Conservation (phyloP, 257 asterid species). For the Solanum tarijense region DNA sequence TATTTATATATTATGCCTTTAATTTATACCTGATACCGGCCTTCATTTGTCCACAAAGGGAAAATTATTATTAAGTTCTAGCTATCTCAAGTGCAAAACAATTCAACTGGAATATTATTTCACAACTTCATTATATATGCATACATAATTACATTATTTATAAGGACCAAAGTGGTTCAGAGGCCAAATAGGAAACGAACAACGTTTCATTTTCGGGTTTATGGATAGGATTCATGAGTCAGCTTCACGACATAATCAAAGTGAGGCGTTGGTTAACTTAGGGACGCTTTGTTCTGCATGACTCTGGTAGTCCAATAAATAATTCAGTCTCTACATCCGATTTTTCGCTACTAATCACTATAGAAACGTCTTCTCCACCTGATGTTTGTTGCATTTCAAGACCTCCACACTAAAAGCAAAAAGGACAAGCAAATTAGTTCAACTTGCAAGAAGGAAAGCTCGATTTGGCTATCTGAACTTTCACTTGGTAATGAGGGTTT, state of each 20-base stretch:
- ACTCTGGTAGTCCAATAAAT: slow-evolving; percentile 67
- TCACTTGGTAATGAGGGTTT: not conserved
- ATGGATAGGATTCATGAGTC: not conserved
- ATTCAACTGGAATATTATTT: not conserved
- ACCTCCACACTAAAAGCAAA: slow-evolving; percentile 32
- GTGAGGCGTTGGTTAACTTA: not conserved
- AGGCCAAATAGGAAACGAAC: not conserved
- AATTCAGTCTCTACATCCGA: slow-evolving; percentile 79
- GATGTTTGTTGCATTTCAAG: slow-evolving; percentile 10
- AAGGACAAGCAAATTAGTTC: not conserved
- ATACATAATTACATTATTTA: not conserved
- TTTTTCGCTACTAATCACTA: slow-evolving; percentile 42
- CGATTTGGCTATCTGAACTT: not conserved
- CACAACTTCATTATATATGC: not conserved
- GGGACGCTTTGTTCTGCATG: slow-evolving; percentile 22
- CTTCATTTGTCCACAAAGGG: not conserved
- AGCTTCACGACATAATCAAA: not conserved
- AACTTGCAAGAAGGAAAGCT: too few relatives aligned
- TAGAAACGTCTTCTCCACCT: slow-evolving; percentile 4
- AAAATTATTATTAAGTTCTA: not conserved
- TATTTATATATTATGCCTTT: too few relatives aligned
- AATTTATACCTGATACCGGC: too few relatives aligned
- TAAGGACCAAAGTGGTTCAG: not conserved
- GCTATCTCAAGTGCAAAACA: not conserved
- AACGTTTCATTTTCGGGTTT: not conserved